Conservation (phyloP, 2,329 filamentous ascomycete species). For the Beauveria brongniartii region DNA sequence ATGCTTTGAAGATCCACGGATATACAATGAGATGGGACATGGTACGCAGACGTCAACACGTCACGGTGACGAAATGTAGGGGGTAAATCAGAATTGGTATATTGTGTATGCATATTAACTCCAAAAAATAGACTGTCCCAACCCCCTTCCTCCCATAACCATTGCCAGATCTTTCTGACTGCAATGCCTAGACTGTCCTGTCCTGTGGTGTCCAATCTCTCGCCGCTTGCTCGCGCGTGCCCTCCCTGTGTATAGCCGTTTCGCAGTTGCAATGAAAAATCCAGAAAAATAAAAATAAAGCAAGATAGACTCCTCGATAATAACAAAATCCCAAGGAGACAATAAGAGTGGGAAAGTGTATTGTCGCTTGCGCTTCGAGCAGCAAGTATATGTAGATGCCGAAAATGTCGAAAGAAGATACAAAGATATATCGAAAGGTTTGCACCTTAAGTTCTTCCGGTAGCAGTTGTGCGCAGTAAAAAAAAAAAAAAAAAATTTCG, state of each 20-base stretch:
- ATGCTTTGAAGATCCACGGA: background rate
- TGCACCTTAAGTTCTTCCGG: background rate
- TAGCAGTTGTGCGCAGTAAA: background rate
- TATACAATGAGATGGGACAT: background rate
- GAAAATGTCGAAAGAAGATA: slow-evolving; percentile 2
- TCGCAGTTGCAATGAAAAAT: background rate
- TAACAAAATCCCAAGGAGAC: background rate
- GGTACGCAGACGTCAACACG: background rate
- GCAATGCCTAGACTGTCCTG: background rate
- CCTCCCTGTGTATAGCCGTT: background rate
- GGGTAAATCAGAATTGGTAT: background rate
- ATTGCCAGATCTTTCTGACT: background rate
- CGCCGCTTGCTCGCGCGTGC: slow-evolving; percentile 1
- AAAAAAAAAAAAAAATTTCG: background rate
- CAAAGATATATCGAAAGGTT: background rate
- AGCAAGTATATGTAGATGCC: background rate
- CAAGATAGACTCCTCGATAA: background rate
- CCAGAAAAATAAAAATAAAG: background rate
- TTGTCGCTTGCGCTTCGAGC: background rate
- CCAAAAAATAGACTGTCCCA: background rate
- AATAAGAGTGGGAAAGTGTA: background rate
- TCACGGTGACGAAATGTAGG: background rate
- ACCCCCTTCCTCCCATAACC: background rate
- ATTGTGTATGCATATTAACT: background rate
- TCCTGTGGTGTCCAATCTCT: slow-evolving; percentile 7